These are phyloP conservation scores for Chionographis japonica DNA, from an alignment of 106 monocot species.

Conservation along the genomic window DNA sequence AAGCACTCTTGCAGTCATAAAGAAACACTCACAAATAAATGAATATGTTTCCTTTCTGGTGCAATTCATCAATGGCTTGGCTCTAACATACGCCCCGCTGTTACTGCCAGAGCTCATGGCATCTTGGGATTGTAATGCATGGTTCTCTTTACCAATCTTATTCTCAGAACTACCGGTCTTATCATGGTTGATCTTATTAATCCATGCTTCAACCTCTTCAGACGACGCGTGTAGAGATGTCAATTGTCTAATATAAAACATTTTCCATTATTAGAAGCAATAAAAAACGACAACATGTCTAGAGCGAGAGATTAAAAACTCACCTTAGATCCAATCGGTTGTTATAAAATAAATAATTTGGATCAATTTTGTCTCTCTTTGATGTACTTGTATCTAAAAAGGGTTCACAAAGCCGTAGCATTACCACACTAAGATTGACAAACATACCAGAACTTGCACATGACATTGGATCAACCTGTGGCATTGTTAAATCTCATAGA, in stretches of 20 bases:
- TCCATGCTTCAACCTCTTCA: slow-evolving; percentile 72
- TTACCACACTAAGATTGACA: slow-evolving; percentile 86
- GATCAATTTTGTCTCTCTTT: slow-evolving; percentile 89
- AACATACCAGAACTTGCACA: slow-evolving; percentile 89
- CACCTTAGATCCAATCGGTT: slow-evolving; percentile 72
- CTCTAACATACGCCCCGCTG: slow-evolving; percentile 15
- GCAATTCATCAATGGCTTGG: slow-evolving; percentile 18
- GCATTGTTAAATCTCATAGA: slow-evolving; percentile 1
- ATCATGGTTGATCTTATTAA: slow-evolving; percentile 20
- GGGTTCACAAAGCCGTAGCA: slow-evolving; percentile 97
- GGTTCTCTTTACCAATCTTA: slow-evolving; percentile 20
- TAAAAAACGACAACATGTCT: slow-evolving; percentile 1
- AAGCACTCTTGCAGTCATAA: slow-evolving; percentile 92
- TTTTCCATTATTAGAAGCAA: neutral
- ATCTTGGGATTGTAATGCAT: slow-evolving; percentile 46
- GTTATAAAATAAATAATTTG: slow-evolving; percentile 62
- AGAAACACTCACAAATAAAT: slow-evolving; percentile 99
- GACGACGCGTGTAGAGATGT: slow-evolving; percentile 84
- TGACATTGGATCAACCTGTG: slow-evolving; percentile 64
- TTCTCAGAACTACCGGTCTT: slow-evolving; percentile 10
- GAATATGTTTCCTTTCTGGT: slow-evolving; percentile 65
- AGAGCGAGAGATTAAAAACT: slow-evolving; percentile 6
- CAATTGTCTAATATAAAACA: slow-evolving; percentile 53
- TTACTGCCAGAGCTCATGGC: slow-evolving; percentile 57
- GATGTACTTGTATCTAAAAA: slow-evolving; percentile 70